A percentile compares a stretch with the other conserved stretches of the same genome.
phyloP scores from a whole-genome alignment of 768 basidiomycete species.

The Podaxis mareebaensis region DNA sequence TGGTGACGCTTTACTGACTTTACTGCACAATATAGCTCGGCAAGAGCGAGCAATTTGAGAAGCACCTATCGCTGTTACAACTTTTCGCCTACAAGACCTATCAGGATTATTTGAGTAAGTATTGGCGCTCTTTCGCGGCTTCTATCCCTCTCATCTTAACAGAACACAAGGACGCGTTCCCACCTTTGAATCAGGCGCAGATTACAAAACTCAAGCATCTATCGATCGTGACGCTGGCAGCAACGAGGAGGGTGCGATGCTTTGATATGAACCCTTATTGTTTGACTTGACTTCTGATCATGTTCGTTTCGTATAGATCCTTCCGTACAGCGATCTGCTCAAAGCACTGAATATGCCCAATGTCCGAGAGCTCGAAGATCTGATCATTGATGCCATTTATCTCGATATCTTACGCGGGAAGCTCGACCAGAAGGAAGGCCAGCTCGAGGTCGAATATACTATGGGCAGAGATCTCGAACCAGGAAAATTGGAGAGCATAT shows the following conservation, averaged over 20 bases:
- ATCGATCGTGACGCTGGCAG: conserved; percentile 83
- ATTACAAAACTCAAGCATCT: conserved; percentile 90
- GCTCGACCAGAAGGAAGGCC: conserved; percentile 89
- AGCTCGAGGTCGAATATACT: conserved; percentile 90
- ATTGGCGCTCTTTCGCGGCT: background rate
- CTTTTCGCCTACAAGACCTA: conserved; percentile 92
- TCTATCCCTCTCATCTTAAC: conserved; percentile 19
- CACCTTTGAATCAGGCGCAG: conserved; percentile 71
- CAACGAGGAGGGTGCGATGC: conserved; percentile 67
- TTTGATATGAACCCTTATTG: background rate
- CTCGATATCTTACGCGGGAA: conserved; percentile 86
- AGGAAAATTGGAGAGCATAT: conserved; percentile 59
- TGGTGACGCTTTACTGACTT: background rate
- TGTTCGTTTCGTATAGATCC: conserved; percentile 49
- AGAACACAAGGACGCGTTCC: conserved; percentile 70
- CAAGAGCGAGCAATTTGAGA: conserved; percentile 60
- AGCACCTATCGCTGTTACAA: conserved; percentile 67
- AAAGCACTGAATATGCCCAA: conserved; percentile 70
- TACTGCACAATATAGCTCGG: conserved; percentile 52
- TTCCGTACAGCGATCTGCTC: conserved; percentile 78
- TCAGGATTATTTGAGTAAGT: conserved; percentile 75
- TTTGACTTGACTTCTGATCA: background rate
- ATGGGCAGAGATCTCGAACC: conserved; percentile 92
- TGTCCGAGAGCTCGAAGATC: conserved; percentile 90
- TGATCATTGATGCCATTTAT: conserved; percentile 97